Evolutionary conservation across 78 protist species (phyloP).

Genomic region (Acrasis kona): DNA sequence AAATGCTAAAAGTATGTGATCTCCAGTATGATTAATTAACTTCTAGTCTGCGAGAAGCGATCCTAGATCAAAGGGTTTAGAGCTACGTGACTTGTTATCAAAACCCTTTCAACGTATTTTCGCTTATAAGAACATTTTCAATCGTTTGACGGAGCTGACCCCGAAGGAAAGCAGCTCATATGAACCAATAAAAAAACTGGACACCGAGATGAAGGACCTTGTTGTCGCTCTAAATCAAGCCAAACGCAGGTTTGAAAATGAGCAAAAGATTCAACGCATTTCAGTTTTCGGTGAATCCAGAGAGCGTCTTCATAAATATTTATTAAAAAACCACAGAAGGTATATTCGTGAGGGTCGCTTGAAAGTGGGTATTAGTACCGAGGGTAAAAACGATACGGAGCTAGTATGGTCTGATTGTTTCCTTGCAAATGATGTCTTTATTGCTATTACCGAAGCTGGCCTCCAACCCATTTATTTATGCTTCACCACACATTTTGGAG

Average conservation of each 20-base stretch:
- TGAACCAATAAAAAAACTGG: background rate
- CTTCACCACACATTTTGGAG: no score
- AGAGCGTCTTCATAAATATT: background rate
- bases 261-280: background rate
- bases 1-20: background rate
- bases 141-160: background rate
- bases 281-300: background rate
- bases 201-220: background rate
- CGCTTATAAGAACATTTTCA: background rate
- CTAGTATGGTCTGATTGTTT: conserved; percentile 1
- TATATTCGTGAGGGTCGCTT: background rate
- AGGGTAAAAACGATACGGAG: background rate
- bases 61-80: background rate
- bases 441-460: no score
- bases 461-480: background rate
- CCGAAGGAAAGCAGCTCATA: background rate
- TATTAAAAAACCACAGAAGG: background rate
- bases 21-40: no score
- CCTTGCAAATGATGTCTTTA: no score
- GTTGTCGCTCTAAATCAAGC: background rate
- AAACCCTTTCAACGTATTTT: background rate
- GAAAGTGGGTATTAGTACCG: background rate
- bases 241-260: background rate
- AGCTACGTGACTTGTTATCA: background rate
- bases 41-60: background rate